Base-by-base conservation (phyloP, 2,329 filamentous ascomycete genomes). In the Colletotrichum trifolii region DNA sequence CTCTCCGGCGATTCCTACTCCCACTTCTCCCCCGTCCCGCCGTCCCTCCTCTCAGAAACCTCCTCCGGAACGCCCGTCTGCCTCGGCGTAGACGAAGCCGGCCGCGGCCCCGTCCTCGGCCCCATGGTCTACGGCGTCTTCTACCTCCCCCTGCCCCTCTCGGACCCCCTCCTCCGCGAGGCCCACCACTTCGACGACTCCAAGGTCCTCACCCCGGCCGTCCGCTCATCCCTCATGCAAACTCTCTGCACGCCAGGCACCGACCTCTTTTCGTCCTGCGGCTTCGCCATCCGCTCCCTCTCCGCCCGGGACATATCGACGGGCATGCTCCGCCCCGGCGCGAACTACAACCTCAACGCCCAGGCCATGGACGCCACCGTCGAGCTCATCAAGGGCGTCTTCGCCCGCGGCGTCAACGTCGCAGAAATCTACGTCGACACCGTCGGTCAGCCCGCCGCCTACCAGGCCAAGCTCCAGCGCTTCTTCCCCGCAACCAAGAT, bases 281-380 rank as follows among this genome's bases (percentile, higher is more conserved):
- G 95, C 35, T 98, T 93, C 92, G 94, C 94, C 6, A 89, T 92
- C 7, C 85, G 90, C 25, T 83, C 91, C 15, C 87, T 98, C 68
- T 97, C 93, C 0, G 94, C 96, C 8, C 87, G 90, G 48, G 92
- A 95, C 79, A 97, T 97, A 71, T 87, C 85, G 45, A 86, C 93
- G 8, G 87, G 87, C 71, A 96, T 96, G 92, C 82, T 96, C 72
- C 84, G 86, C 9, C 85, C 89, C 2, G 81, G 82, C 8, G 81
- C 80, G 15, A 75, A 82, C 4, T 96, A 97, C 80, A 99, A 99
- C 76, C 87, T 99, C 69, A 99, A 99, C 75, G 93, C 94, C 5
- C 96, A 99, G 78, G 95, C 95, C 15, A 91, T 96, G 88, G 94
- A 97, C 77, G 92, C 95, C 4, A 98, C 95, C 0, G 88, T 97